Conservation (phyloP, 2,329 filamentous ascomycete species). For the Botrytis paeoniae region DNA sequence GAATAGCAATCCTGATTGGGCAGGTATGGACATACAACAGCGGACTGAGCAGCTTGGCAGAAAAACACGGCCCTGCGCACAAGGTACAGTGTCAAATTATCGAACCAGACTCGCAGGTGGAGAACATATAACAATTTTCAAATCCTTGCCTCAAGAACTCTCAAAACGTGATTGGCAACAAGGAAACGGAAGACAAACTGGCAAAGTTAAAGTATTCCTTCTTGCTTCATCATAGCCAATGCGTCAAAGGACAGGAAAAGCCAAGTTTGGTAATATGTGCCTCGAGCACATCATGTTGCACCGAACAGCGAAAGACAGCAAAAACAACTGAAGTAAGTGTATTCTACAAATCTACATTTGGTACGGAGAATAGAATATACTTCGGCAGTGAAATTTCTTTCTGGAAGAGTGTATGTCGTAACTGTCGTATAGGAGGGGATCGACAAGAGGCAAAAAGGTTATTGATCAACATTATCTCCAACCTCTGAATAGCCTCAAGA, state of each 20-base stretch:
- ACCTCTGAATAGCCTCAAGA: neutral
- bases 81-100: neutral
- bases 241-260: neutral
- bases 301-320: neutral
- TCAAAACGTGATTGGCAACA: neutral
- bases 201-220: neutral
- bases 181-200: neutral
- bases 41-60: neutral
- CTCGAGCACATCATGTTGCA: neutral
- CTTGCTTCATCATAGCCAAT: neutral
- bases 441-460: neutral
- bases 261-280: neutral
- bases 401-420: neutral
- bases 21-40: neutral
- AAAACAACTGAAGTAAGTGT: neutral
- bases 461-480: neutral
- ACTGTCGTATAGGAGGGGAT: slow-evolving; percentile 2
- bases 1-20: neutral
- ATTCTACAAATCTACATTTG: neutral
- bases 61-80: neutral
- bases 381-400: neutral
- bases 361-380: neutral
- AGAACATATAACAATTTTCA: neutral
- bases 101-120: neutral
- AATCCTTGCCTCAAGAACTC: no score